Base-by-base conservation (phyloP, 2,329 filamentous ascomycete species). In the Aspergillus felis region DNA sequence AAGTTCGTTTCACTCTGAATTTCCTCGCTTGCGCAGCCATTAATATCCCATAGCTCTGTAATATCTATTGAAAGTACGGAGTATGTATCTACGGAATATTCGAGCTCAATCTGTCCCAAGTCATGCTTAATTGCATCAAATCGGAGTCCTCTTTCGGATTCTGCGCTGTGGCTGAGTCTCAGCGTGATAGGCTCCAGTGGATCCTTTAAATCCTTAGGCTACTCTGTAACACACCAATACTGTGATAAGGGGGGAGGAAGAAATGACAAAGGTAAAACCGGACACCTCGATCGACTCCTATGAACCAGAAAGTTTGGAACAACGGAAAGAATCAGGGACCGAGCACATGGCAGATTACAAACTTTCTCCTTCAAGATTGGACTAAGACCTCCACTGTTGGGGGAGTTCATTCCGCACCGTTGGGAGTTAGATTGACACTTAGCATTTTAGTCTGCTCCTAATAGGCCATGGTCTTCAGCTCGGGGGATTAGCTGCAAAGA, bases 331-430 rank as follows among this genome's bases (percentile, higher is more conserved):
- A 25, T 17, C 12, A 24, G 20, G 20, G 22, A 47, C 25, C 5
- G 22, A 9, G 14, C 44, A 27, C 44, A 47, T 47, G 44, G 44
- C 44, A 47, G 12, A 47, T 14, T 24, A 22, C 44, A 25, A 47
- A 14, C 5, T 47, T 47, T 3, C 24, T 2, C 5, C 22, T 20
- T 22, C 44, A 47, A 25, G 44, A 47, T 24, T 47, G 22, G 14
- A 47, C 25, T 27, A 20, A 47, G 22, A 47, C 17, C 12, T 47
- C 44, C 44, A 64, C 64, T 58, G 52, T 58, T 54, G 60, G 53
- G 42, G 42, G 52, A 9, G 54, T 64, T 64, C 61, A 63, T 61
- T 66, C 62, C 57, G 57, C 58, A 52, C 60, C 60, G 62, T 65
- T 65, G 61, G 56, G 54, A 51, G 54, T 47, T 47, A 14, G 44